Evolutionary conservation across 2,329 filamentous ascomycete genomes (phyloP), one percentile per base, ranked within the genome.

Genomic region (Arthrobotrys sphaeroides): DNA sequence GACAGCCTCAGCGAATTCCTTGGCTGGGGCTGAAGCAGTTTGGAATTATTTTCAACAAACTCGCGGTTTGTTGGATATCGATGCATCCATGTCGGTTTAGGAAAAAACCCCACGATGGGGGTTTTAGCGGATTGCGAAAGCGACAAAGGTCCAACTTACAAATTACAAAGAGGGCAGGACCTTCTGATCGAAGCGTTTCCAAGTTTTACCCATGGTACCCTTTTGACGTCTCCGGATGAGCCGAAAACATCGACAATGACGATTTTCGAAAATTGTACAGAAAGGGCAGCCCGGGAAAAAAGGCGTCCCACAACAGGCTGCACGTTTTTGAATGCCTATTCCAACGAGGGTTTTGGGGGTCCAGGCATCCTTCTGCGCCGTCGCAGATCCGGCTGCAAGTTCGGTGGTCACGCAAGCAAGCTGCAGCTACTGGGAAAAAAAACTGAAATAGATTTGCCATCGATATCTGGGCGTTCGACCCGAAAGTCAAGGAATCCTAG

Each of bases 331-430:
- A 22, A 43, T 20, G 5, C 22, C 22, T 31, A 36, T 24, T 18
- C 16, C 16, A 3, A 20, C 22, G 6, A 55, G 24, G 43, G 33
- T n/a, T 55, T n/a, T 53, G 45, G 61, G 42, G 60, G 60, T 20
- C 40, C 26, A 24, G 24, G 28, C 36, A 26, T 22, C 12, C n/a
- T 61, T 33, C 20, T 22, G 42, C 40, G 22, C 40, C 36, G 59
- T 42, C 38, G 53, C 28, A 51, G 55, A 61, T 61, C 65, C 65
- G 65, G 53, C 31, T 53, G 65, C 55, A 69, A 69, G 42, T 69
- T 60, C 65, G 53, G 65, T 57, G 51, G 31, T 53, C 60, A 49
- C 45, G 45, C 51, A 55, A 55, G 51, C 49, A 38, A 38, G 31
- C 36, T 40, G 45, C 61, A 31, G 36, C 16, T 36, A n/a, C n/a